Percentiles rank a stretch among this genome's conserved stretches.
Evolutionary conservation across 2,329 filamentous ascomycete genomes (phyloP).

Genomic region (Amylocarpus encephaloides): DNA sequence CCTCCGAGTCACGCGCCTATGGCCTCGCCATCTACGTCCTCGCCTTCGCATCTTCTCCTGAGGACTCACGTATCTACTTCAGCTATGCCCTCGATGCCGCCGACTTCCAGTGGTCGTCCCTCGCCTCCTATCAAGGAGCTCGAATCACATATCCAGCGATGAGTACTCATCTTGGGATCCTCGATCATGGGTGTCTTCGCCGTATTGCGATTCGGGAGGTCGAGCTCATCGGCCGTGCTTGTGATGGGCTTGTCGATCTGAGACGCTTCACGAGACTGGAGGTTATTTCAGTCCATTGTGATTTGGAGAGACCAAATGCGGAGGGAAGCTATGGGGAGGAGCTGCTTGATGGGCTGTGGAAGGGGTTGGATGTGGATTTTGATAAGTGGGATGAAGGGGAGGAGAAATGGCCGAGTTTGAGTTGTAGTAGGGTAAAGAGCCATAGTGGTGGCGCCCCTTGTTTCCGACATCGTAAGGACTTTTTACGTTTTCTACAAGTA

Average conservation of each 20-base stretch:
- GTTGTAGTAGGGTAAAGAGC: background rate
- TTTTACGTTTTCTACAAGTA: background rate
- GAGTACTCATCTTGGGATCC: background rate
- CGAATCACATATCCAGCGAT: background rate
- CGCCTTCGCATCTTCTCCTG: background rate
- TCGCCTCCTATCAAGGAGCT: background rate
- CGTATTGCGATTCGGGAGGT: background rate
- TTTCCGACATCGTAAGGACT: background rate
- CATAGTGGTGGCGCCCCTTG: background rate
- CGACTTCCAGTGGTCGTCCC: background rate
- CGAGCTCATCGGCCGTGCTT: background rate
- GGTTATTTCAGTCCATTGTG: background rate
- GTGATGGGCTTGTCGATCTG: background rate
- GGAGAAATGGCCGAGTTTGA: background rate
- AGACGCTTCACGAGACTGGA: background rate
- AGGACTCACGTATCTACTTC: background rate
- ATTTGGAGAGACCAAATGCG: background rate
- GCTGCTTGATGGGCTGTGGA: background rate
- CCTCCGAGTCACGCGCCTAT: background rate
- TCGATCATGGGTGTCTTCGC: background rate
- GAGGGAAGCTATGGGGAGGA: background rate
- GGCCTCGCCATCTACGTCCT: background rate
- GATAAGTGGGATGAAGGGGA: background rate
- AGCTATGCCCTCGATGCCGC: background rate
- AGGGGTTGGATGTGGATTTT: background rate